Base-by-base conservation (phyloP, 2,329 filamentous ascomycete species). In the Colletotrichum sp. region DNA sequence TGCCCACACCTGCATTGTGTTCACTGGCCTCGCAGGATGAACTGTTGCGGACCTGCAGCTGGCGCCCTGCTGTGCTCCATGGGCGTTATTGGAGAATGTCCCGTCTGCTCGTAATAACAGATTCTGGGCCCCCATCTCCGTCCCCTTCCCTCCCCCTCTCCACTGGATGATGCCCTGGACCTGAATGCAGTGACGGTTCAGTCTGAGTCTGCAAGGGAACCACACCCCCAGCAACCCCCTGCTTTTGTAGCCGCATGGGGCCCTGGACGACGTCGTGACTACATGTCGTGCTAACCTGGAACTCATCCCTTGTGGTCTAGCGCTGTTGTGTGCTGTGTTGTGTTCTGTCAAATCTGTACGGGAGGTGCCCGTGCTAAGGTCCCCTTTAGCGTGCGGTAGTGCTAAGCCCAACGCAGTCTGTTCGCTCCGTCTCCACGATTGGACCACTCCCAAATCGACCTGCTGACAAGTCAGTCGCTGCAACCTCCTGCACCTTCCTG, bases 221-320 rank as follows among this genome's bases (percentile, higher is more conserved):
- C 28, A 32, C 21, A 62, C 26, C 38, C 68, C 52, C 34, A 34
- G 38, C 56, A 18, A 8, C 12, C 59, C 72, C 73, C 69, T 75
- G 73, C 69, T 67, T 71, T 26, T 56, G 55, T 34, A n/a, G 26
- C 72, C 28, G 69, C 73, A 75, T 75, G 73, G 73, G 64, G 56
- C 56, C 69, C 69, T 75, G 56, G 52, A 34, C 56, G 32, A 67
- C 32, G 69, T 75, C 38, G 56, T 64, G 63, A 56, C 62, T 68
- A 71, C 72, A 62, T 67, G 55, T 56, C 52, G 55, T 74, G 69
- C 69, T 74, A 62, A 52, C n/a, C 43, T 52, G n/a, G 43, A 52
- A 67, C 28, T 65, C 24, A 48, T 72, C 55, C 62, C 55, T 64
- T 74, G 61, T 9, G 64, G 43, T 26, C 59, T 64, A 48, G 30